Conservation (phyloP, 164 flowering plant species). For the Sedum album region DNA sequence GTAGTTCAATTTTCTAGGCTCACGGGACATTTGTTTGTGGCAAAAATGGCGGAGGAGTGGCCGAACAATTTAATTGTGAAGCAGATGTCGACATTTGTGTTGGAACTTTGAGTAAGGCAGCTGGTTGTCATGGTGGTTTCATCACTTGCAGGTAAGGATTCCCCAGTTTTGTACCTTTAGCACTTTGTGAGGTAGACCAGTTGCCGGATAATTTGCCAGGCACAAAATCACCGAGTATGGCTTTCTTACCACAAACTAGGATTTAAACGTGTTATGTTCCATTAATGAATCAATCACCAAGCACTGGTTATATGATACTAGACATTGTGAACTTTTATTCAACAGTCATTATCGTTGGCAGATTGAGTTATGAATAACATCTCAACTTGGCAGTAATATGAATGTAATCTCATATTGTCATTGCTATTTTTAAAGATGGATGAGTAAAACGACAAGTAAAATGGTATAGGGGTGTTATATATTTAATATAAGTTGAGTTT, state of each 20-base stretch:
- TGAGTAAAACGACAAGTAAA: too few species aligned
- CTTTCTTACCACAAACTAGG: background rate
- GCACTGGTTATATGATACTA: too few species aligned
- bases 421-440: too few species aligned
- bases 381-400: too few species aligned
- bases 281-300: background rate
- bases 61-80: slow-evolving; percentile 71
- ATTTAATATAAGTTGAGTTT: background rate
- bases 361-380: too few species aligned
- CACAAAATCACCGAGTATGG: background rate
- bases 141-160: slow-evolving; percentile 80
- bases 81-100: slow-evolving; percentile 73
- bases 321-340: too few species aligned
- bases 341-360: too few species aligned
- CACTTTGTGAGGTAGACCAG: background rate
- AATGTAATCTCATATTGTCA: background rate
- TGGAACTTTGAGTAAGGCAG: slow-evolving; percentile 94
- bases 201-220: background rate
- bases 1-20: slow-evolving; percentile 36
- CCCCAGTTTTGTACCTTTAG: background rate
- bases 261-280: background rate
- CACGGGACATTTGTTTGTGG: slow-evolving; percentile 26
- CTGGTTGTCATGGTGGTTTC: slow-evolving; percentile 92
- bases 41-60: slow-evolving; percentile 41
- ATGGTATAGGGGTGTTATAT: too few species aligned